Conservation (phyloP, 345 rosid species). For the Geranium brycei region DNA sequence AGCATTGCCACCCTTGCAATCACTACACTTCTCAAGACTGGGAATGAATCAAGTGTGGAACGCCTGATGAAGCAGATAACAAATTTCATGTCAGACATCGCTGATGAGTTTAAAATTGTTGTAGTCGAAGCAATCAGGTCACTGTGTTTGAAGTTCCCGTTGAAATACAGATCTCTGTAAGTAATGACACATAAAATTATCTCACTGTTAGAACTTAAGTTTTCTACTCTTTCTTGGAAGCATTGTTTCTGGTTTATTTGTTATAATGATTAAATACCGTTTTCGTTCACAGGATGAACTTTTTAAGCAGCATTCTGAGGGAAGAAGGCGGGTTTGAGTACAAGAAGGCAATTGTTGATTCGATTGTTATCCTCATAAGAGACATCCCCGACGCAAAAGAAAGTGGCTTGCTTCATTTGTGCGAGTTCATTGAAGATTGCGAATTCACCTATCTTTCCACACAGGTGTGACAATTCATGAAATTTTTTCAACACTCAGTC, state of each 20-base stretch:
- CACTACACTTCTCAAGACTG: slow-evolving; percentile 92
- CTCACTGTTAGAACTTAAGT: no score
- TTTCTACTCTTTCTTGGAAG: neutral
- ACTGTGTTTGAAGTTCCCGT: slow-evolving; percentile 87
- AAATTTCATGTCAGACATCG: slow-evolving; percentile 95
- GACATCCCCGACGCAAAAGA: slow-evolving; percentile 99
- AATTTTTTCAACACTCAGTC: no score
- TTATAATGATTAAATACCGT: neutral
- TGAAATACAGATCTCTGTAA: slow-evolving; percentile 93
- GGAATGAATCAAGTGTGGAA: slow-evolving; percentile 96
- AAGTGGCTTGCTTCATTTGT: slow-evolving; percentile 90
- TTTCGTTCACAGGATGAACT: slow-evolving; percentile 75
- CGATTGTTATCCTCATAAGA: slow-evolving; percentile 89
- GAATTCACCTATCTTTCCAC: slow-evolving; percentile 97
- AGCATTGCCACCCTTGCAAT: slow-evolving; percentile 98
- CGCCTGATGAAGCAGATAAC: slow-evolving; percentile 98
- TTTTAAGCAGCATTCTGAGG: slow-evolving; percentile 92
- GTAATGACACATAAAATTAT: slow-evolving; percentile 11
- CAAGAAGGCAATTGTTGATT: slow-evolving; percentile 93
- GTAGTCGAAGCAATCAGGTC: slow-evolving; percentile 98
- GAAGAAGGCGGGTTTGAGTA: slow-evolving; percentile 99
- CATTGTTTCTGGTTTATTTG: neutral
- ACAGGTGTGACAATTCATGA: slow-evolving; percentile 37
- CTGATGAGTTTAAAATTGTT: slow-evolving; percentile 97
- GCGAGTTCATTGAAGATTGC: slow-evolving; percentile 98